phyloP scores from a whole-genome alignment of 2,329 filamentous ascomycete genomes.

The Fusarium xyrophilum region DNA sequence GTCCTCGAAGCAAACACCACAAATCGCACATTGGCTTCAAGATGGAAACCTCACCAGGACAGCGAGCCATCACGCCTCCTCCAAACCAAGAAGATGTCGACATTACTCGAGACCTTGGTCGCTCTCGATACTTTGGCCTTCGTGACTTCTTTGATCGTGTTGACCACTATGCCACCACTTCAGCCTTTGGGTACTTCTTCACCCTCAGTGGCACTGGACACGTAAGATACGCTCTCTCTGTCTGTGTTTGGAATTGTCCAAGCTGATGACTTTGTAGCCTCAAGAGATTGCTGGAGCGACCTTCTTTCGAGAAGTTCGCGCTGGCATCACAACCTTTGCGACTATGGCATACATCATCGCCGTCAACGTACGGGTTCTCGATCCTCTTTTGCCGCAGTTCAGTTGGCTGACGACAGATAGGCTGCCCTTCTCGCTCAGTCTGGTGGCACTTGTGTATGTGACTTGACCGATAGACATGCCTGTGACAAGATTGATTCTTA shows the following conservation, averaged over 20 bases:
- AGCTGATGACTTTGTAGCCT: constrained; percentile 54
- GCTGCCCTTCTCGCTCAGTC: constrained; percentile 75
- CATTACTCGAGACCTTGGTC: not conserved
- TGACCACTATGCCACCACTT: constrained; percentile 49
- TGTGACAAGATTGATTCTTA: constrained; percentile 59
- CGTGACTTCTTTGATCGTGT: constrained; percentile 48
- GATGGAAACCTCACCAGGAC: constrained; percentile 24
- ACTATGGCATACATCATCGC: constrained; percentile 89
- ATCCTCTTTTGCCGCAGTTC: not conserved
- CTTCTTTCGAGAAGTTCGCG: constrained; percentile 80
- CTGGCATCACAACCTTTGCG: constrained; percentile 79
- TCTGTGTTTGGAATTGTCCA: not conserved
- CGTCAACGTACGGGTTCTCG: constrained; percentile 59
- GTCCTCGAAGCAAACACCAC: not conserved
- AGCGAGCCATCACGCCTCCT: constrained; percentile 19
- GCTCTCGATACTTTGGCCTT: constrained; percentile 44
- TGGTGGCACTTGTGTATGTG: constrained; percentile 78
- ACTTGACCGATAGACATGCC: constrained; percentile 49
- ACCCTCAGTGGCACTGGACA: constrained; percentile 72
- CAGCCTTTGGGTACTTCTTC: constrained; percentile 66
- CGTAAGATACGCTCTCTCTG: constrained; percentile 53
- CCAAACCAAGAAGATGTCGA: constrained; percentile 1
- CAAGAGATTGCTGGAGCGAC: constrained; percentile 71
- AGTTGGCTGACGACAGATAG: constrained; percentile 50
- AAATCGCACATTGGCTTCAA: not conserved